Evolutionary conservation across 1,284 basidiomycete species (phyloP).

Genomic region (Cutaneotrichosporon sp.): DNA sequence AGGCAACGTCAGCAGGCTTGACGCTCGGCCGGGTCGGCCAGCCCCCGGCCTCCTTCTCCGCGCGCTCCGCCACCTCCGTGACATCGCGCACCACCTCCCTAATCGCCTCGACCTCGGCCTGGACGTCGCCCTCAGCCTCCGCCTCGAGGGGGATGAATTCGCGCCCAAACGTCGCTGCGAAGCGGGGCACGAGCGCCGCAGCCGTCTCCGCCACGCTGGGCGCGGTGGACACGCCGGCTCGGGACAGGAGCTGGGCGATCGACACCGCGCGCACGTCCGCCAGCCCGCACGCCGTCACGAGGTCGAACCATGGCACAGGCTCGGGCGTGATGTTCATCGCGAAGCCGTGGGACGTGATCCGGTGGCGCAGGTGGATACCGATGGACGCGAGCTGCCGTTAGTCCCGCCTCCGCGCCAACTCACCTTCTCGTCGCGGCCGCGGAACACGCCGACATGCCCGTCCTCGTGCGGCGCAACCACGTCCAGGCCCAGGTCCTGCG

Average conservation of each 20-base stretch:
- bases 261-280: slow-evolving; percentile 66
- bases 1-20: too few species aligned
- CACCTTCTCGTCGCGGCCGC: slow-evolving; percentile 44
- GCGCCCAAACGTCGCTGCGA: slow-evolving; percentile 35
- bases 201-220: slow-evolving; percentile 30
- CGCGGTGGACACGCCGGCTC: not conserved
- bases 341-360: slow-evolving; percentile 92
- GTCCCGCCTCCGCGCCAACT: slow-evolving; percentile 1
- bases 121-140: slow-evolving; percentile 5
- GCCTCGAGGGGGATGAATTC: slow-evolving; percentile 24
- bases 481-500: slow-evolving; percentile 23
- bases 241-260: slow-evolving; percentile 37
- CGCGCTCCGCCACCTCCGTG: slow-evolving; percentile 27
- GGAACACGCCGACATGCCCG: slow-evolving; percentile 49
- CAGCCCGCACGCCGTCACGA: slow-evolving; percentile 87
- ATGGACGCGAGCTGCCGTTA: slow-evolving; percentile 90
- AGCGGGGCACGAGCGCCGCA: slow-evolving; percentile 33
- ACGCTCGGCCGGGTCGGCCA: slow-evolving; percentile 29
- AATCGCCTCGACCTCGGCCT: slow-evolving; percentile 24
- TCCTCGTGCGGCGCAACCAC: slow-evolving; percentile 49
- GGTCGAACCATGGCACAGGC: slow-evolving; percentile 75
- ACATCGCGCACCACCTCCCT: slow-evolving; percentile 22
- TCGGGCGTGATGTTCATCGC: slow-evolving; percentile 82
- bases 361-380: slow-evolving; percentile 91
- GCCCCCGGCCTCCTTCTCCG: slow-evolving; percentile 24